These are phyloP conservation scores for Solanum aculeatissimum DNA, from an alignment of 305 asterid species.

Conservation along the genomic window DNA sequence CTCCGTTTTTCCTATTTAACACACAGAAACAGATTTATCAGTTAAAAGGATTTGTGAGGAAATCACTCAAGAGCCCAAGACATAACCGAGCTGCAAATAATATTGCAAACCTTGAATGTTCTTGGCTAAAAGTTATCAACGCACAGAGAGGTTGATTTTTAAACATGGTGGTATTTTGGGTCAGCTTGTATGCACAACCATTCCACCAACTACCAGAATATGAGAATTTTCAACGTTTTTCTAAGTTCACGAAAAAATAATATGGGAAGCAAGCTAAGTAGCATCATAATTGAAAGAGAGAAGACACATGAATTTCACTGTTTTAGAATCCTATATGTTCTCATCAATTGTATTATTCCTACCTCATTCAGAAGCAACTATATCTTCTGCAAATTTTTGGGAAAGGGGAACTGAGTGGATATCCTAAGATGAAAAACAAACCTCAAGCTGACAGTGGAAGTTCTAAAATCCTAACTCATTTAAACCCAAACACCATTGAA, in stretches of 20 bases:
- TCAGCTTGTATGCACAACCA: background rate
- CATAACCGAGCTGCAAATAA: background rate
- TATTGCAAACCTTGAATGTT: background rate
- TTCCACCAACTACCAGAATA: background rate
- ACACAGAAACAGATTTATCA: conserved; percentile 5
- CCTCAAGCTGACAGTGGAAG: background rate
- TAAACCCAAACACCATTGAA: background rate
- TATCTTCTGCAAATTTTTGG: background rate
- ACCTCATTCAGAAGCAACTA: background rate
- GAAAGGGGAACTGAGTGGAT: background rate
- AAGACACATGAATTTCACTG: background rate
- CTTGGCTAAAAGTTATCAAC: background rate
- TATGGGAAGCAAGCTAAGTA: background rate
- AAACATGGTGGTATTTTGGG: background rate
- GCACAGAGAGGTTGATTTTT: background rate
- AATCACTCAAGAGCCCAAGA: background rate
- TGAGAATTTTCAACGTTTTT: background rate
- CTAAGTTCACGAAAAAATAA: background rate
- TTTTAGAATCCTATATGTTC: background rate
- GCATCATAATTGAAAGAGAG: background rate
- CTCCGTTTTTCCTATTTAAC: conserved; percentile 40
- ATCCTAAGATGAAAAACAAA: background rate
- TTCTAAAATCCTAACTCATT: background rate
- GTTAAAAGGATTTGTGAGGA: background rate
- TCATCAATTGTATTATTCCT: background rate